These are phyloP conservation scores for Ogataea pignaliae DNA, from an alignment of 805 yeast species.

Conservation along the genomic window DNA sequence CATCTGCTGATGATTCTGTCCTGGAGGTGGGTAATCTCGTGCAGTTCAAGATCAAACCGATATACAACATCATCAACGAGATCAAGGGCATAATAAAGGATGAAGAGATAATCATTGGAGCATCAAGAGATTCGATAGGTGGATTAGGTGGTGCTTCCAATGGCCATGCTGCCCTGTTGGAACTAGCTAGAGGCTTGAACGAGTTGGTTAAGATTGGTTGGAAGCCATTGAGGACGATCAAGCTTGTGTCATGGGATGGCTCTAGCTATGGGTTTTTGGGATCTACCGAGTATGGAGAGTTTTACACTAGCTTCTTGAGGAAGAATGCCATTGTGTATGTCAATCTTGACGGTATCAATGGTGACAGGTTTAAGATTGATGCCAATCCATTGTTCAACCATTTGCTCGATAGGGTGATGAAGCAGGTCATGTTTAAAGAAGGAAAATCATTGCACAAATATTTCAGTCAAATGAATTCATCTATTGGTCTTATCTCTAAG, in stretches of 20 bases:
- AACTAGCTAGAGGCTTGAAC: slow-evolving; percentile 48
- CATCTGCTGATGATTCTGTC: slow-evolving; percentile 28
- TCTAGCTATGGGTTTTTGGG: slow-evolving; percentile 49
- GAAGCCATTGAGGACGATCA: slow-evolving; percentile 38
- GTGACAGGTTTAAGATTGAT: slow-evolving; percentile 41
- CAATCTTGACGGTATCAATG: slow-evolving; percentile 52
- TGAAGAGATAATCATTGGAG: slow-evolving; percentile 52
- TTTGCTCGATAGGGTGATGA: slow-evolving; percentile 42
- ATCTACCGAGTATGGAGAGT: slow-evolving; percentile 54
- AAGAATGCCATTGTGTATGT: slow-evolving; percentile 45
- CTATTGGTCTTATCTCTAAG: slow-evolving; percentile 41
- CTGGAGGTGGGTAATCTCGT: slow-evolving; percentile 40
- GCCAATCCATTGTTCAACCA: slow-evolving; percentile 56
- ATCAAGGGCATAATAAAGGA: slow-evolving; percentile 53
- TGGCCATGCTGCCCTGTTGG: slow-evolving; percentile 46
- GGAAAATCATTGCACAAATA: slow-evolving; percentile 44
- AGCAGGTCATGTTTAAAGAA: slow-evolving; percentile 38
- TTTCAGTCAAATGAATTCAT: slow-evolving; percentile 35
- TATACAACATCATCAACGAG: slow-evolving; percentile 46
- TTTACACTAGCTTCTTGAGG: slow-evolving; percentile 35
- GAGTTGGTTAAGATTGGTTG: slow-evolving; percentile 41
- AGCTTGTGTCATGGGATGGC: slow-evolving; percentile 39
- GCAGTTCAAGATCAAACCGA: slow-evolving; percentile 37
- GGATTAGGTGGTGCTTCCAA: slow-evolving; percentile 51
- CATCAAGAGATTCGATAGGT: slow-evolving; percentile 48